Base-by-base conservation (phyloP, 768 basidiomycete genomes). In the Crassisporium funariophilum region DNA sequence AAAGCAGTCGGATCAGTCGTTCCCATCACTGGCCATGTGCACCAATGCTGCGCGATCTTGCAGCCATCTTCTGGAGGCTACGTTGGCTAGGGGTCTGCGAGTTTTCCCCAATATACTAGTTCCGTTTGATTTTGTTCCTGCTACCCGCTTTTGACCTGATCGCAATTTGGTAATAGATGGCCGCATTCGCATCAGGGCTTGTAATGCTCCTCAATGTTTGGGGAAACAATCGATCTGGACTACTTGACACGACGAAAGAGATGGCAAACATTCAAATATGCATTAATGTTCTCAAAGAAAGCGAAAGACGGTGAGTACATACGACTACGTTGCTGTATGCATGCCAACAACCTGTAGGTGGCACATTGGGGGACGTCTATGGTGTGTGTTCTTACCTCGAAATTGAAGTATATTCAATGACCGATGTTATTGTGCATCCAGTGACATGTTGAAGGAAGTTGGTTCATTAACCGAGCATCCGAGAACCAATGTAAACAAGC, bases 21-120 rank as follows among this genome's bases (percentile, higher is more conserved):
- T 78, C 44, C 77, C 82, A 7, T 85, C 82, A 0, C 73, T 84
- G 10, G 79, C 84, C 1, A 85, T 84, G 45, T 88, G 83, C 59
- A 76, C 84, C 20, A 74, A 88, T 46, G 82, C 91, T 1, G 87
- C 91, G 1, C 73, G 90, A 9, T 83, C 84, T 0, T 85, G 80
- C 49, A 78, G 76, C 19, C 87, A 86, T 47, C 72, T 93, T 22
- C 63, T 86, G 42, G 86, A 88, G 49, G 68, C 75, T 4, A 72
- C 76, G 33, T 64, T 73, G 38, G 65, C 59, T 34, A 66, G 75
- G n/a, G 63, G 60, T 5, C 31, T 55, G 1, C 53, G 54, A 19
- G 56, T 65, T 10, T 51, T 61, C 37, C 65, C 69, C 1, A 63
- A 66, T 20, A 19, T 63, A 11, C 59, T 68, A 52, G 75, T 74